phyloP scores from a whole-genome alignment of 2,329 filamentous ascomycete species.

The Didymella arachidicola region DNA sequence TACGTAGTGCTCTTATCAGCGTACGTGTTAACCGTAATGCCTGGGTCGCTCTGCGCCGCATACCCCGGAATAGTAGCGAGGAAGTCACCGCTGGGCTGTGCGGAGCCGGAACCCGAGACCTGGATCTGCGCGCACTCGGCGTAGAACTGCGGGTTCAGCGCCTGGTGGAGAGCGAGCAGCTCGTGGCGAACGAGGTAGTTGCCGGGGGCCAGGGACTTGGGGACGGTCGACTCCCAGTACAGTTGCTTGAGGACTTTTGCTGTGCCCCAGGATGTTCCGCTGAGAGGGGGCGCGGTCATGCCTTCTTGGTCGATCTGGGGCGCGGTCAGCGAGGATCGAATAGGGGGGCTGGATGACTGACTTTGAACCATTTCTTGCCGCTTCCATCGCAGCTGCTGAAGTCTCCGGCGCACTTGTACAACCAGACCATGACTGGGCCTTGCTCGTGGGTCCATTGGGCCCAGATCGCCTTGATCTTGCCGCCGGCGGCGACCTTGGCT shows the following conservation, averaged over 20 bases:
- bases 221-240: conserved; percentile 64
- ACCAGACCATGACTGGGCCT: conserved; percentile 66
- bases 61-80: conserved; percentile 57
- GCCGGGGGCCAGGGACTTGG: conserved; percentile 46
- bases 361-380: conserved; percentile 65
- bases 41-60: conserved; percentile 56
- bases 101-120: conserved; percentile 61
- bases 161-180: conserved; percentile 63
- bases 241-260: conserved; percentile 58
- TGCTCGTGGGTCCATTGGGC: conserved; percentile 66
- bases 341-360: conserved; percentile 42
- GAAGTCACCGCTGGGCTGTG: conserved; percentile 52
- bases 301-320: conserved; percentile 59
- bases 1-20: conserved; percentile 10
- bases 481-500: conserved; percentile 59
- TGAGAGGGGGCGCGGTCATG: conserved; percentile 57
- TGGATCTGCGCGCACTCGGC: conserved; percentile 65
- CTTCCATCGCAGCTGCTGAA: conserved; percentile 62
- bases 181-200: conserved; percentile 58
- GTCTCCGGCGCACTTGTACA: conserved; percentile 58
- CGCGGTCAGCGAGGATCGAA: neutral
- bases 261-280: conserved; percentile 60
- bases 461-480: conserved; percentile 62
- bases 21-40: conserved; percentile 59
- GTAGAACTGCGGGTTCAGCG: conserved; percentile 60